Percentiles rank a stretch among this genome's conserved stretches.
phyloP scores from a whole-genome alignment of 768 basidiomycete species.

The Mycena capillaripes region DNA sequence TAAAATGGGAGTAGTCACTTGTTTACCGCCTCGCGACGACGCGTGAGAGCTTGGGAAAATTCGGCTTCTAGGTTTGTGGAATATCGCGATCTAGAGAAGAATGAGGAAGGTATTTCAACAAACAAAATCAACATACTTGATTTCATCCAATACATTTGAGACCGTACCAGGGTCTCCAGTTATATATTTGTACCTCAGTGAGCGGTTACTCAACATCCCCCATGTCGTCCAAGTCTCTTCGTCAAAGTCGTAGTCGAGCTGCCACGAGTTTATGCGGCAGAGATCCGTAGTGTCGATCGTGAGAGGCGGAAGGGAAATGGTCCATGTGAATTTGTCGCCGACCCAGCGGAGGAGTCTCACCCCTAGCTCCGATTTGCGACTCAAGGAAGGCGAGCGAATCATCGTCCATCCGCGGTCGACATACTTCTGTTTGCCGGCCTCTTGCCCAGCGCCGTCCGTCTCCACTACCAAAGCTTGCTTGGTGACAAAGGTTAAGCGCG shows the following conservation, averaged over 20 bases:
- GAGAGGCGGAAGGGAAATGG: background rate
- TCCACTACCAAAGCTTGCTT: slow-evolving; percentile 37
- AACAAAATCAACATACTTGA: background rate
- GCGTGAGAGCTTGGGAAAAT: background rate
- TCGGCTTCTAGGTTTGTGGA: background rate
- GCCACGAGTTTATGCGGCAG: slow-evolving; percentile 17
- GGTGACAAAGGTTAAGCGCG: slow-evolving; percentile 54
- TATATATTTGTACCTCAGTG: background rate
- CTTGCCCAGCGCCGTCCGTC: background rate
- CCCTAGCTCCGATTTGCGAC: background rate
- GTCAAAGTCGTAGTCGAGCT: background rate
- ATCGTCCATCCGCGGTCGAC: slow-evolving; percentile 52
- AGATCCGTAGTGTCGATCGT: background rate
- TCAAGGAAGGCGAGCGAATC: background rate
- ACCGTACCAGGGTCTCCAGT: background rate
- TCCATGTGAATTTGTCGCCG: slow-evolving; percentile 25
- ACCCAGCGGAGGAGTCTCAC: slow-evolving; percentile 12
- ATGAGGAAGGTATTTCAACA: background rate
- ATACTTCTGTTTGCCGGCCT: slow-evolving; percentile 50
- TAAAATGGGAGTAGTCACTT: too few relatives aligned
- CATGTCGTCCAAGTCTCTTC: background rate
- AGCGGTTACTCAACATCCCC: background rate
- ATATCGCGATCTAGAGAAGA: background rate
- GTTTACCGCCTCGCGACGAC: background rate
- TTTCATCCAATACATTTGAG: background rate